Evolutionary conservation across 345 rosid genomes (phyloP).

Genomic region (Sisymbrium altissimum): DNA sequence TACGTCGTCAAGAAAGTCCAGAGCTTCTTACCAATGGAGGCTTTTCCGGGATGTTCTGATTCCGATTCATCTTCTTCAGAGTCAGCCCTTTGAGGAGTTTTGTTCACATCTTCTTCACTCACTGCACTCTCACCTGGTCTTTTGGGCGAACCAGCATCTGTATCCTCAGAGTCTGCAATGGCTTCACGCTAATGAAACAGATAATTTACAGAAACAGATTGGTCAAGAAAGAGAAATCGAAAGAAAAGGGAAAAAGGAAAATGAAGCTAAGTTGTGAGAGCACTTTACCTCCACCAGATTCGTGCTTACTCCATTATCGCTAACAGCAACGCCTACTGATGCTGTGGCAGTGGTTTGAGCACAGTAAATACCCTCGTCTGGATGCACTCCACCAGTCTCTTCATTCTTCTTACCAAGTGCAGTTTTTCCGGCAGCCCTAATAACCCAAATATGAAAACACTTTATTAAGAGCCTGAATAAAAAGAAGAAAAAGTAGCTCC

Average conservation of each 20-base stretch:
- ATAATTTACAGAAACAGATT: background rate
- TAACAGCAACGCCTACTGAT: constrained; percentile 41
- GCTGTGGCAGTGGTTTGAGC: constrained; percentile 43
- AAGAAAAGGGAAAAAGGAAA: background rate
- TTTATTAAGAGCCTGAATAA: constrained; percentile 1
- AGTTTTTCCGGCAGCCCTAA: constrained; percentile 21
- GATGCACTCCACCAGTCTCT: constrained; percentile 35
- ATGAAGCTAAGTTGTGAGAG: constrained; percentile 1
- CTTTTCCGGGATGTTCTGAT: constrained; percentile 69
- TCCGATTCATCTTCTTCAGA: constrained; percentile 50
- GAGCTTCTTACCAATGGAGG: constrained; percentile 80
- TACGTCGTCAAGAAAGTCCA: constrained; percentile 91
- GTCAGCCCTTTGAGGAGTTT: constrained; percentile 46
- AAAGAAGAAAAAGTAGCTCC: background rate
- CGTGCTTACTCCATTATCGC: constrained; percentile 54
- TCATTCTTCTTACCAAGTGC: constrained; percentile 24
- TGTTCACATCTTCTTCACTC: constrained; percentile 90
- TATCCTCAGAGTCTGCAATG: constrained; percentile 37
- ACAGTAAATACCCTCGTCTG: constrained; percentile 35
- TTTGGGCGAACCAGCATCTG: constrained; percentile 39
- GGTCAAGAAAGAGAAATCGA: background rate
- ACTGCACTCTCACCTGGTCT: constrained; percentile 39
- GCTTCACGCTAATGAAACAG: constrained; percentile 43
- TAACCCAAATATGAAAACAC: constrained; percentile 7
- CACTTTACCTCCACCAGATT: constrained; percentile 51